These are phyloP conservation scores for Rhodocollybia butyracea DNA, from an alignment of 768 basidiomycete species.

Conservation along the genomic window DNA sequence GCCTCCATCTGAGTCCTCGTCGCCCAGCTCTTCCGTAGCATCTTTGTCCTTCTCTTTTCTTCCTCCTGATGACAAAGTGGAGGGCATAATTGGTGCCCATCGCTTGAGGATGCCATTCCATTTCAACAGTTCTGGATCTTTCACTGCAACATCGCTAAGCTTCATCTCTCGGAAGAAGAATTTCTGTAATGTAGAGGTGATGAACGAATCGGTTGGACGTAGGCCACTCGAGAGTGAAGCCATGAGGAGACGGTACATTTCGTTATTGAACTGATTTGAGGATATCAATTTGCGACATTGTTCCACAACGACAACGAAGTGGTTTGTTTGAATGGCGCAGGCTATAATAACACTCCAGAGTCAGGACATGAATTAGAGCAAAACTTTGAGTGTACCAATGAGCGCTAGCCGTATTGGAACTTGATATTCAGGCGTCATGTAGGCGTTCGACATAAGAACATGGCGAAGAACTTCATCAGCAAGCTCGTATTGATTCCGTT, in stretches of 20 bases:
- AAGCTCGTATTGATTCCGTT: slow-evolving; percentile 55
- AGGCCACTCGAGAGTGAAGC: slow-evolving; percentile 72
- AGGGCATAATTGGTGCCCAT: slow-evolving; percentile 41
- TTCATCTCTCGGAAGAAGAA: slow-evolving; percentile 79
- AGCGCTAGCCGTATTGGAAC: slow-evolving; percentile 74
- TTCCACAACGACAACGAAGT: slow-evolving; percentile 60
- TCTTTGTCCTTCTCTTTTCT: slow-evolving; percentile 43
- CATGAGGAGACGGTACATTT: slow-evolving; percentile 74
- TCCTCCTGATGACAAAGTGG: slow-evolving; percentile 29
- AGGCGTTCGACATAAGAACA: slow-evolving; percentile 70
- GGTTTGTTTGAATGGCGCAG: slow-evolving; percentile 60
- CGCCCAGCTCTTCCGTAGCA: slow-evolving; percentile 25
- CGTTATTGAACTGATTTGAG: slow-evolving; percentile 81
- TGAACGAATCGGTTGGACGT: slow-evolving; percentile 70
- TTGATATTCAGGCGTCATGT: slow-evolving; percentile 56
- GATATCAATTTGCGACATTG: slow-evolving; percentile 75
- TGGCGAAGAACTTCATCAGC: slow-evolving; percentile 79
- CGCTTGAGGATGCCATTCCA: slow-evolving; percentile 63
- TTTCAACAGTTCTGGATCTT: slow-evolving; percentile 54
- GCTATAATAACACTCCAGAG: slow-evolving; percentile 43
- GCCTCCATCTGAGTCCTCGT: slow-evolving; percentile 33
- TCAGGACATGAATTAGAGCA: not conserved
- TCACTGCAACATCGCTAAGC: slow-evolving; percentile 61
- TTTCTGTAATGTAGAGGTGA: slow-evolving; percentile 77
- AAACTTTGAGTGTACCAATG: slow-evolving; percentile 50